Conservation (phyloP, 331 rosid genomes). For the Rhamnella rubrinervis region DNA sequence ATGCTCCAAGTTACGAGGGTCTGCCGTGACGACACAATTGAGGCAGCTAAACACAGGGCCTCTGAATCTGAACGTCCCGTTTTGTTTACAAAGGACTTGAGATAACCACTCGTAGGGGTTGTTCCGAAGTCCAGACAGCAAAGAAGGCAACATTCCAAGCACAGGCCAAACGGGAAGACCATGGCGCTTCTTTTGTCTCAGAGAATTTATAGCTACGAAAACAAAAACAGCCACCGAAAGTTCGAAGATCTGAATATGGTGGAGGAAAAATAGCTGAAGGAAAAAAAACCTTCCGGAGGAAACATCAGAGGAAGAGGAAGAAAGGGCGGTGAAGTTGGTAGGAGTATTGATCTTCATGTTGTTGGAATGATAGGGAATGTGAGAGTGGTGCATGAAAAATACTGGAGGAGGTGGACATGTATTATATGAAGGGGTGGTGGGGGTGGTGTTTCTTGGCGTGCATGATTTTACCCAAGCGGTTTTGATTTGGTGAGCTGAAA, state of each 20-base stretch:
- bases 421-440: conserved; percentile 22
- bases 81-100: conserved; percentile 36
- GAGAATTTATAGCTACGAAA: conserved; percentile 57
- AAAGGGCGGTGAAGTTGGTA: conserved; percentile 10
- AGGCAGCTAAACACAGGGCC: conserved; percentile 75
- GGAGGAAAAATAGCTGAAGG: conserved; percentile 23
- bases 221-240: conserved; percentile 50
- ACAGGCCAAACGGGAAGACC: conserved; percentile 77
- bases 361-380: conserved; percentile 6
- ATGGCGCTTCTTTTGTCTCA: conserved; percentile 54
- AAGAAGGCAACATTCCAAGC: conserved; percentile 85
- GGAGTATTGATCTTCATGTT: background rate
- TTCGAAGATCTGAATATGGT: conserved; percentile 54
- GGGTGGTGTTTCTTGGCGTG: conserved; percentile 48
- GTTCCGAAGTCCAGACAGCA: conserved; percentile 35
- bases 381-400: conserved; percentile 19
- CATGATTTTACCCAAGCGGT: conserved; percentile 25
- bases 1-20: conserved; percentile 80
- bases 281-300: conserved; percentile 5
- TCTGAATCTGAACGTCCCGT: conserved; percentile 61
- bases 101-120: conserved; percentile 75
- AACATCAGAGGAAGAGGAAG: background rate
- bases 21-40: conserved; percentile 63
- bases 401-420: conserved; percentile 27
- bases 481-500: conserved; percentile 80